Evolutionary conservation across 2,329 filamentous ascomycete genomes (phyloP), one percentile per base, ranked within the genome.

Genomic region (Colletotrichum lindemuthianum): DNA sequence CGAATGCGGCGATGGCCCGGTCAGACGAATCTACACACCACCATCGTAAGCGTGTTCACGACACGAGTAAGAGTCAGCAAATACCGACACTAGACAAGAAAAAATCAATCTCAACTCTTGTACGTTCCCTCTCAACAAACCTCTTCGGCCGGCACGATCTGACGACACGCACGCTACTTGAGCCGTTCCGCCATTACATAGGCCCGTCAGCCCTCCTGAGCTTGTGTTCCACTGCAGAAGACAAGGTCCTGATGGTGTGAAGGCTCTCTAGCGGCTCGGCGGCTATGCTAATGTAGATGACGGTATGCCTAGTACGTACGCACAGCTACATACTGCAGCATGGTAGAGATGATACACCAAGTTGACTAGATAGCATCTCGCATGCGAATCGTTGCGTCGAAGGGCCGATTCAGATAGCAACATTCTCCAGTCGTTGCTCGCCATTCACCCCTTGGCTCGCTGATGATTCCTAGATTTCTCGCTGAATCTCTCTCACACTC

Each of bases 341-440:
- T 44, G 2, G 15, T n/a, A 24, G 6, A 11, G 43, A 34, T 24
- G 55, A 58, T 24, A 58, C 55, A 36, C 24, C 24, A 24, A 24
- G 24, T 24, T 24, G 24, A 24, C 55, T 43, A 50, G 54, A 57
- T 49, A 44, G 36, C 54, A 65, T 65, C 58, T 65, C 60, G 45
- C 45, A 61, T 65, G 50, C 61, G 44, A 65, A 65, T 40, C 61
- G 51, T 51, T 44, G 50, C 47, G 50, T 32, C 50, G 52, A 52
- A 61, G 63, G 63, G 58, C 63, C 63, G 63, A 61, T 65, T 65
- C 45, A 61, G 58, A 65, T 65, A 61, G 56, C 58, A 41, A 33
- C 55, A 48, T 36, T 45, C 15, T 10, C 9, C 58, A 16, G 24
- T 24, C 37, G 16, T 44, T 39, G 6, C 10, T 37, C 8, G 52